phyloP scores from a whole-genome alignment of 345 rosid genomes.

The Gossypium sturtianum region DNA sequence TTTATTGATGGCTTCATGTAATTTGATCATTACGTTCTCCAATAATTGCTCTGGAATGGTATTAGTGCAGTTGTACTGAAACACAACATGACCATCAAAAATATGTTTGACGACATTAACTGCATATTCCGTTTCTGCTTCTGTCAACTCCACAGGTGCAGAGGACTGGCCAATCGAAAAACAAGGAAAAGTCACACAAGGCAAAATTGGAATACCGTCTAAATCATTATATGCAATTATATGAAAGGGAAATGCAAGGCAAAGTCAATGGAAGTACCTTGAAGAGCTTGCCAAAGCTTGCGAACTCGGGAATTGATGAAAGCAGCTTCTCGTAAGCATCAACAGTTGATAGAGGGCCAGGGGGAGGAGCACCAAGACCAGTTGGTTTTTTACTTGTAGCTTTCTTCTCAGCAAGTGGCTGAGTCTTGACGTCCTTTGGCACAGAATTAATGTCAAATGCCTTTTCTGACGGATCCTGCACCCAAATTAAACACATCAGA shows the following conservation, averaged over 20 bases:
- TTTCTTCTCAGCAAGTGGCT: constrained; percentile 87
- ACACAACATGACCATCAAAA: constrained; percentile 77
- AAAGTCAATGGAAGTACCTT: constrained; percentile 43
- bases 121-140: constrained; percentile 94
- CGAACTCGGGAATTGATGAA: constrained; percentile 78
- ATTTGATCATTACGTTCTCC: constrained; percentile 62
- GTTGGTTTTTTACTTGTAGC: constrained; percentile 80
- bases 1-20: neutral
- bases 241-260: neutral
- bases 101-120: constrained; percentile 94
- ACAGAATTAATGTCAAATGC: constrained; percentile 79
- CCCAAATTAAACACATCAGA: constrained; percentile 20
- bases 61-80: constrained; percentile 96
- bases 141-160: constrained; percentile 85
- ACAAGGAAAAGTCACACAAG: constrained; percentile 5
- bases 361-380: constrained; percentile 74
- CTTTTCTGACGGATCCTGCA: constrained; percentile 78
- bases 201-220: neutral
- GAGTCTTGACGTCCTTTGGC: constrained; percentile 77
- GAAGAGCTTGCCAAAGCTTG: constrained; percentile 82
- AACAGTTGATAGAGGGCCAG: constrained; percentile 57
- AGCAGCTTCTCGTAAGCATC: constrained; percentile 83
- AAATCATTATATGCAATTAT: neutral
- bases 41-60: constrained; percentile 93
- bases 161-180: constrained; percentile 54